Conservation (phyloP, 805 yeast species). For the Saccharomycopsis lassenensis region DNA sequence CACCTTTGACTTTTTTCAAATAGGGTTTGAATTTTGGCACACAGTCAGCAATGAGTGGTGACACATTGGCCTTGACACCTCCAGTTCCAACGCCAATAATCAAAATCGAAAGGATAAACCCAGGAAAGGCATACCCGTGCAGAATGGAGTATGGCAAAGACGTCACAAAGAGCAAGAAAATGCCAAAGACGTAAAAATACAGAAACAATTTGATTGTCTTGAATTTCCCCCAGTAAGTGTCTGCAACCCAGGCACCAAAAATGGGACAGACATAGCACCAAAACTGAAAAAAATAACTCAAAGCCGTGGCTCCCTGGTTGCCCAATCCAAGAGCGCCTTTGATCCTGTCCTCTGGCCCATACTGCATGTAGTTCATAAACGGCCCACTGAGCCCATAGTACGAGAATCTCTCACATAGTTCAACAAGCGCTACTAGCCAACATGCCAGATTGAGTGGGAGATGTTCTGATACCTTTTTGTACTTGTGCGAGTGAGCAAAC, state of each 20-base stretch:
- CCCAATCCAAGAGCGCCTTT: slow-evolving; percentile 52
- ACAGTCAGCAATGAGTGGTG: slow-evolving; percentile 55
- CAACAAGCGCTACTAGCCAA: slow-evolving; percentile 59
- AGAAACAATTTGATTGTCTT: slow-evolving; percentile 55
- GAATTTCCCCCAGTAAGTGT: slow-evolving; percentile 63
- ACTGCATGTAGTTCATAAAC: slow-evolving; percentile 70
- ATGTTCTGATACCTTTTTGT: no score
- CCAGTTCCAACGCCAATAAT: slow-evolving; percentile 71
- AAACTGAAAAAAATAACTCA: slow-evolving; percentile 66
- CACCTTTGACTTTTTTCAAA: slow-evolving; percentile 43
- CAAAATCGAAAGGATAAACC: slow-evolving; percentile 44
- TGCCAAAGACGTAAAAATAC: slow-evolving; percentile 49
- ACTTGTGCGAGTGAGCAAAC: no score
- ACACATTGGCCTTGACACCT: slow-evolving; percentile 67
- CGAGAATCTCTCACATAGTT: slow-evolving; percentile 71
- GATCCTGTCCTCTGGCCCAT: slow-evolving; percentile 28
- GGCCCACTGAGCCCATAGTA: slow-evolving; percentile 72
- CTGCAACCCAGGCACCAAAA: slow-evolving; percentile 66
- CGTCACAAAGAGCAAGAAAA: slow-evolving; percentile 54
- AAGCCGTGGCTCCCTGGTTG: slow-evolving; percentile 54
- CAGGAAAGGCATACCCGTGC: slow-evolving; percentile 47
- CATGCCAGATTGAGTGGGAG: slow-evolving; percentile 26
- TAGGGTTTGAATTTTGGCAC: slow-evolving; percentile 24
- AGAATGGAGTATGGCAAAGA: slow-evolving; percentile 50
- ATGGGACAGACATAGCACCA: slow-evolving; percentile 78